Evolutionary conservation across 2,329 filamentous ascomycete genomes (phyloP), one percentile per base, ranked within the genome.

Genomic region (Ilyonectria destructans): DNA sequence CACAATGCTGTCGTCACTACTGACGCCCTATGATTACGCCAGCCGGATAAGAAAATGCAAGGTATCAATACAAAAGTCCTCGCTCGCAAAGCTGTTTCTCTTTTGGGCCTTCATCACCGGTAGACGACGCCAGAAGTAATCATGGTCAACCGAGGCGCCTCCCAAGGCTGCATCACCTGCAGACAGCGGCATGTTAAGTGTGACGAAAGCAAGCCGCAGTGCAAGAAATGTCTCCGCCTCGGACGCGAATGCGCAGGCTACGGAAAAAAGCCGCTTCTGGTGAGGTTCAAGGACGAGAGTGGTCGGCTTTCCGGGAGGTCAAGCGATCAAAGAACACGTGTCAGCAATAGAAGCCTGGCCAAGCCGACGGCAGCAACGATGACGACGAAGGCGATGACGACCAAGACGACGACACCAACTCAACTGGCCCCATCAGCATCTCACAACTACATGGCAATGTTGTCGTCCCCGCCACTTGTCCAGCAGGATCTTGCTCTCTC

Each of bases 81-180:
- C 52, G 10, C 21, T 58, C 60, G 60, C 60, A 63, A 63, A 40
- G 26, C 40, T 19, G 8, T 29, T 51, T 29, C 52, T 63, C 31
- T 40, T 57, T 43, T 35, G 15, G 59, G 31, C 29, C 45, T 19
- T 58, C 31, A 49, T 51, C 21, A 31, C 19, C 21, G 52, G 15
- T 35, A 54, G 48, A 56, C n/a, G 43, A 23, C 43, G 43, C 13
- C 43, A 13, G 43, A 46, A 49, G 21, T 13, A 40, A 51, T 26
- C 52, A 73, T 73, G 71, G 71, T 73, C 3, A 73, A 73, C 43
- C 70, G 58, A 1, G 70, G 71, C 1, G 26, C 26, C 2, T 75
- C 67, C 5, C 40, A 40, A 21, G 67, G 60, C 4, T 75, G 72
- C 65, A 26, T 67, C 17, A 74, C 70, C 6, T 74, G 71, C 15